Base-by-base conservation (phyloP, 2,329 filamentous ascomycete species). In the Phyllosticta citribraziliensis region DNA sequence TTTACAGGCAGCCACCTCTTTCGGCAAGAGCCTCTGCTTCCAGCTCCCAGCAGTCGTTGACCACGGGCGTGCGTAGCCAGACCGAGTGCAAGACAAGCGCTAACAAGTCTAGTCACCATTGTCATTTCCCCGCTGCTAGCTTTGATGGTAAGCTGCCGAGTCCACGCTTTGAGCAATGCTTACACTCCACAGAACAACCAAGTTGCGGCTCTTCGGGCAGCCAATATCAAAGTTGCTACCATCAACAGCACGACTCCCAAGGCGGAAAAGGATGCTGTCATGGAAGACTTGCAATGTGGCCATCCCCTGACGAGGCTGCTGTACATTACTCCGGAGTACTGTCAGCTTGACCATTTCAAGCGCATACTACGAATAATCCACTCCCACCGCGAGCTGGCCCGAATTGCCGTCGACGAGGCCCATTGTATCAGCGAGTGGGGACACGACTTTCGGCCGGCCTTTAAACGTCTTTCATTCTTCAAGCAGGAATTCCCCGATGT, bases 391-490 rank as follows among this genome's bases (percentile, higher is more conserved):
- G 90, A 97, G 74, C 82, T 97, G n/a, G 87, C 88, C 10, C 85
- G 93, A 14, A 84, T 97, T 65, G 93, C 89, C 55, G 86, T 97
- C 62, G 93, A 97, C 70, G 93, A 97, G 76, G 93, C 93, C 2
- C 93, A 97, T 73, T 97, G 93, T 73, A 96, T 97, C 67, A 96
- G 90, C 24, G 92, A 97, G 85, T 97, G 93, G 93, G 93, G 93
- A 1, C 92, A 97, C 72, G 93, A 97, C 73, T 97, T 97, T 71
- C 88, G 93, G n/a, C 89, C 87, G 40, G 89, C 91, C 62, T 97
- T 96, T 75, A 91, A 94, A 70, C 84, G 88, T 20, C 81, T 97
- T 6, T 87, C 84, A 2, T 97, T 90, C 85, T 94, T 97, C 77
- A 87, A 89, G 66, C 81, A 84, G 56, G 85, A 85, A 5, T 91